Base-by-base conservation (phyloP, 768 basidiomycete species). In the Boletus barrowsii region DNA sequence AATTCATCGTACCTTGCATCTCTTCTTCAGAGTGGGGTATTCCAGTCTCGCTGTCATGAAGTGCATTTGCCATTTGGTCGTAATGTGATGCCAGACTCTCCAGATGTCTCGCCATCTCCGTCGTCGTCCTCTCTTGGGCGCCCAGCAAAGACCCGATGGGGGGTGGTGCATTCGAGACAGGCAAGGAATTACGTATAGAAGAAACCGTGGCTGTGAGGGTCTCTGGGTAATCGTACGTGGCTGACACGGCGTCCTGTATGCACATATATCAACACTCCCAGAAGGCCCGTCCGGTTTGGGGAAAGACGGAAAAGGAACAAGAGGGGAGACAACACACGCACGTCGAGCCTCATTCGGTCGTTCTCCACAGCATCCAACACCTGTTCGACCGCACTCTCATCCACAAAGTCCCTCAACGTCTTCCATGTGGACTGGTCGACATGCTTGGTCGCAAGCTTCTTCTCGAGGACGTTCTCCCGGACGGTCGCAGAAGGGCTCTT, bases 351-450 rank as follows among this genome's bases (percentile, higher is more conserved):
- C 57, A 73, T 76, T 45, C 89, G 75, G 51, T 91, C 88, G 51
- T 73, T 78, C 62, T 93, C 91, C 45, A 93, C 81, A 1, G 75
- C 76, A 50, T 93, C 91, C 43, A 87, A 65, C 18, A 83, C 77
- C 57, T 89, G 87, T 49, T 93, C 91, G 36, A 93, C 84, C 8
- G 83, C 87, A 30, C 83, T 78, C 60, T 93, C 91, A 61, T 92
- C 88, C 35, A 92, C 88, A 68, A 93, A 93, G 65, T 93, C 90
- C 33, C 91, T 80, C 33, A 93, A 65, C 0, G 87, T 88, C 76
- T 90, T 93, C 90, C 90, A 92, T 32, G 73, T 76, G 39, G 74
- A 76, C 53, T 83, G 75, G 60, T 86, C 84, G 24, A 62, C 64
- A 52, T 60, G 55, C 30, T 58, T 61, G 3, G 52, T 59, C 6